Conservation (phyloP, 1,139 yeast genomes). For the Pneumocystis sp. region DNA sequence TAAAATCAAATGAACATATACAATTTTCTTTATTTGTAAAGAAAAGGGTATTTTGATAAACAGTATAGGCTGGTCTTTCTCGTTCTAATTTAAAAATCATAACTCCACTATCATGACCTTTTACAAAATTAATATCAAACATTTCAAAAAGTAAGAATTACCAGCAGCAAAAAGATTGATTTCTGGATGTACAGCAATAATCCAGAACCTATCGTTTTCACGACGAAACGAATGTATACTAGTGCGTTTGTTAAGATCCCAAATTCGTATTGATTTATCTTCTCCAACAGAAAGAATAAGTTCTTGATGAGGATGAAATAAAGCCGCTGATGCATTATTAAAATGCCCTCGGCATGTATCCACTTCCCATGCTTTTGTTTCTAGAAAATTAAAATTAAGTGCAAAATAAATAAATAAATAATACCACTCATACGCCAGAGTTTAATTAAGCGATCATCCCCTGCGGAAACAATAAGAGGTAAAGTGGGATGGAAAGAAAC, state of each 20-base stretch:
- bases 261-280: conserved; percentile 91
- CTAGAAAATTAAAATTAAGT: background rate
- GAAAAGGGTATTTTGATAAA: conserved; percentile 53
- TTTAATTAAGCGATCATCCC: conserved; percentile 90
- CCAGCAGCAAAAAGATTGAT: conserved; percentile 91
- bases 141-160: background rate
- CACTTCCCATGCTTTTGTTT: conserved; percentile 97
- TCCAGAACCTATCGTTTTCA: conserved; percentile 91
- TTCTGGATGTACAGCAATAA: conserved; percentile 72
- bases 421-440: conserved; percentile 86
- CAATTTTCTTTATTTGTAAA: conserved; percentile 77
- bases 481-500: conserved; percentile 95
- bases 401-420: background rate
- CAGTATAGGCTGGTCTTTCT: conserved; percentile 82
- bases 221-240: conserved; percentile 91
- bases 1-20: conserved; percentile 63
- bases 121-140: background rate
- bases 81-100: conserved; percentile 96
- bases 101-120: conserved; percentile 76
- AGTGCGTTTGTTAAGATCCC: conserved; percentile 91
- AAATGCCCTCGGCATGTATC: conserved; percentile 98
- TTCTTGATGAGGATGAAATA: conserved; percentile 90
- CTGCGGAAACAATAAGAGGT: conserved; percentile 89
- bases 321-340: conserved; percentile 74
- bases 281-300: conserved; percentile 86